These are phyloP conservation scores for Favolaschia claudopus DNA, from an alignment of 768 basidiomycete genomes.

Conservation along the genomic window DNA sequence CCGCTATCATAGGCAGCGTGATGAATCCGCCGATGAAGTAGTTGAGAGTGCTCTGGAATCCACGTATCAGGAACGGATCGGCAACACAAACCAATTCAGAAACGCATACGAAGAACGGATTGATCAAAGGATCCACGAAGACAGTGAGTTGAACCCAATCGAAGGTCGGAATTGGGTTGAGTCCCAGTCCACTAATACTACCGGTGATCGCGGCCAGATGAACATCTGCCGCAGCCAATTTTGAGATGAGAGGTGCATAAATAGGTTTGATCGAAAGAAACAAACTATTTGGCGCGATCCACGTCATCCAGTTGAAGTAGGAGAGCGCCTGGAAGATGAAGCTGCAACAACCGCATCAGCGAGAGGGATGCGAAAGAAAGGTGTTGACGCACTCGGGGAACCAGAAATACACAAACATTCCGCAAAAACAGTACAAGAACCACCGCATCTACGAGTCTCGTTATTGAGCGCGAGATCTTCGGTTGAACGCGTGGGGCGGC, in stretches of 20 bases:
- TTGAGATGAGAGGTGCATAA: neutral
- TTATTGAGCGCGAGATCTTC: constrained; percentile 16
- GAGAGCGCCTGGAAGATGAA: constrained; percentile 41
- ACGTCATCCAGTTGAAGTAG: constrained; percentile 49
- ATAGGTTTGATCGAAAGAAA: neutral
- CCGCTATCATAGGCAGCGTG: constrained; percentile 14
- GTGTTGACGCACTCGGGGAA: constrained; percentile 26
- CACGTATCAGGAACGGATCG: neutral
- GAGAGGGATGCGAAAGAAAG: constrained; percentile 18
- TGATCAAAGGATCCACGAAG: constrained; percentile 36
- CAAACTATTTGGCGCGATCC: constrained; percentile 38
- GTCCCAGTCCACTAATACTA: constrained; percentile 42
- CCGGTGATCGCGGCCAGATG: constrained; percentile 39
- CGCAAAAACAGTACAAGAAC: constrained; percentile 48
- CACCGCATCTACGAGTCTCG: constrained; percentile 41
- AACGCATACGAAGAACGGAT: constrained; percentile 45
- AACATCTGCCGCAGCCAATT: constrained; percentile 40
- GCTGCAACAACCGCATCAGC: constrained; percentile 39
- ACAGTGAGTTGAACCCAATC: constrained; percentile 42
- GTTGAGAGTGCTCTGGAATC: constrained; percentile 21
- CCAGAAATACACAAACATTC: constrained; percentile 36
- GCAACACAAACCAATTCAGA: constrained; percentile 23
- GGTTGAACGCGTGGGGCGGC: neutral
- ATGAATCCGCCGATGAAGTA: constrained; percentile 13
- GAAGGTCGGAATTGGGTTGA: constrained; percentile 38